Evolutionary conservation across 805 yeast species (phyloP).

Genomic region (Starmerella potacharoeniae): DNA sequence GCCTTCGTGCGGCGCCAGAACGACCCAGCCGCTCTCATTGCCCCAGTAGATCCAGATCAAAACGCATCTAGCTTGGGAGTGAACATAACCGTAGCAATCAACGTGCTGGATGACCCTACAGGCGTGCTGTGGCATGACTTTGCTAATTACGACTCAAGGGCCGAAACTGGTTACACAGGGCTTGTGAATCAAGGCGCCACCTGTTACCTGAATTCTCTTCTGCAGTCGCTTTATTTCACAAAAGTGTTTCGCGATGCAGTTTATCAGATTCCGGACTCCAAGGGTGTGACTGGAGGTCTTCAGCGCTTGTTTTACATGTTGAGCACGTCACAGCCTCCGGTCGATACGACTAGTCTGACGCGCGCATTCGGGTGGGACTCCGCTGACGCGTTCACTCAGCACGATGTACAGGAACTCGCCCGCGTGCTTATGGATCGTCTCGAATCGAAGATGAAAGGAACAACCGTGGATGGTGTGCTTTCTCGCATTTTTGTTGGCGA

Average conservation of each 20-base stretch:
- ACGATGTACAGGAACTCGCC: slow-evolving; percentile 93
- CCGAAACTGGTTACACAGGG: slow-evolving; percentile 83
- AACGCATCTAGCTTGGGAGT: slow-evolving; percentile 32
- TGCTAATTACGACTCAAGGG: slow-evolving; percentile 64
- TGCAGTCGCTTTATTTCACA: slow-evolving; percentile 86
- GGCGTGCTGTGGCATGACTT: slow-evolving; percentile 93
- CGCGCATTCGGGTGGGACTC: slow-evolving; percentile 95
- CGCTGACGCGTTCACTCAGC: slow-evolving; percentile 91
- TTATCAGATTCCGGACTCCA: slow-evolving; percentile 68
- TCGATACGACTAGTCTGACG: slow-evolving; percentile 78
- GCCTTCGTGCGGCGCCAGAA: slow-evolving; percentile 26
- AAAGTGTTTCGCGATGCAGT: slow-evolving; percentile 72
- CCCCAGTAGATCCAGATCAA: slow-evolving; percentile 27
- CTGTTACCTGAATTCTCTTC: slow-evolving; percentile 82
- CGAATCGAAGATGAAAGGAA: slow-evolving; percentile 83
- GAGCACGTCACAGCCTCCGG: slow-evolving; percentile 59
- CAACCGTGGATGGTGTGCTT: slow-evolving; percentile 62
- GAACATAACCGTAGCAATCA: slow-evolving; percentile 65
- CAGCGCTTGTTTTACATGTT: slow-evolving; percentile 79
- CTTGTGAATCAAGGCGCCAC: slow-evolving; percentile 96
- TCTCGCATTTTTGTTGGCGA: slow-evolving; percentile 87
- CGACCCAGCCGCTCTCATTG: slow-evolving; percentile 33
- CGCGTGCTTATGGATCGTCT: slow-evolving; percentile 90
- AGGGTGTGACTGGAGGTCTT: slow-evolving; percentile 64
- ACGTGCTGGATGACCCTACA: slow-evolving; percentile 76